Evolutionary conservation across 352 stramenopile genomes (phyloP).

Genomic region (Globisporangium nunn): DNA sequence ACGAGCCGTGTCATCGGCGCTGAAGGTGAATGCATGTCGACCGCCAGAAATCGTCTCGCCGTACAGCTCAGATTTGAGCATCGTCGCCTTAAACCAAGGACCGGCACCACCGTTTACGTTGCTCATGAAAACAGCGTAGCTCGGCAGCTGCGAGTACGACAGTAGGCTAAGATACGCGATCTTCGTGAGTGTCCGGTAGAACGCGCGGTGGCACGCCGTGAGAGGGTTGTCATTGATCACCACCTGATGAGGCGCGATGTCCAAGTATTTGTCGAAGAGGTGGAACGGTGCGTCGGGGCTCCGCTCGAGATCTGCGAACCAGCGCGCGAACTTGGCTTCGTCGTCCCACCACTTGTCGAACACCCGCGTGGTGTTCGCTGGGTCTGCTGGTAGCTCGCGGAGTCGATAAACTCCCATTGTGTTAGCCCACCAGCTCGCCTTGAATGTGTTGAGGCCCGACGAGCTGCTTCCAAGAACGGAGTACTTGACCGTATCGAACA

Average conservation of each 20-base stretch:
- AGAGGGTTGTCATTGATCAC: constrained; percentile 20
- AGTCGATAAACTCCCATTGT: constrained; percentile 28
- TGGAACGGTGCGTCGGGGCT: constrained; percentile 16
- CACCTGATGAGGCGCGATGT: constrained; percentile 16
- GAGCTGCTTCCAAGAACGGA: constrained; percentile 19
- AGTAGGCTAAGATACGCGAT: constrained; percentile 24
- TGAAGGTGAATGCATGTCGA: constrained; percentile 17
- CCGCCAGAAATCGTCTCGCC: constrained; percentile 19
- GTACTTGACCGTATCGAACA: constrained; percentile 18
- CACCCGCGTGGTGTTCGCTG: neutral
- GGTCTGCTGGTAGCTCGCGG: constrained; percentile 13
- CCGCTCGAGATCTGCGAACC: constrained; percentile 25
- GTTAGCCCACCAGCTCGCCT: constrained; percentile 25
- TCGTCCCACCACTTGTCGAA: constrained; percentile 27
- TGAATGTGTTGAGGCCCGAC: constrained; percentile 29
- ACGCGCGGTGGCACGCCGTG: constrained; percentile 27
- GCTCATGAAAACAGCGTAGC: constrained; percentile 28
- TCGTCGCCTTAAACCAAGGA: constrained; percentile 21
- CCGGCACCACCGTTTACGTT: constrained; percentile 22
- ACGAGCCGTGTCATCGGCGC: constrained; percentile 10
- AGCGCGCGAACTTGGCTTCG: constrained; percentile 18
- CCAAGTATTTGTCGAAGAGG: constrained; percentile 17
- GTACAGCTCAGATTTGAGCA: constrained; percentile 13
- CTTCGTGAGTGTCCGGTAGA: constrained; percentile 29
- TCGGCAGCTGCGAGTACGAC: constrained; percentile 11